Evolutionary conservation across 345 rosid genomes (phyloP), one percentile per base, ranked within the genome.

Genomic region (Alliaria petiolata): DNA sequence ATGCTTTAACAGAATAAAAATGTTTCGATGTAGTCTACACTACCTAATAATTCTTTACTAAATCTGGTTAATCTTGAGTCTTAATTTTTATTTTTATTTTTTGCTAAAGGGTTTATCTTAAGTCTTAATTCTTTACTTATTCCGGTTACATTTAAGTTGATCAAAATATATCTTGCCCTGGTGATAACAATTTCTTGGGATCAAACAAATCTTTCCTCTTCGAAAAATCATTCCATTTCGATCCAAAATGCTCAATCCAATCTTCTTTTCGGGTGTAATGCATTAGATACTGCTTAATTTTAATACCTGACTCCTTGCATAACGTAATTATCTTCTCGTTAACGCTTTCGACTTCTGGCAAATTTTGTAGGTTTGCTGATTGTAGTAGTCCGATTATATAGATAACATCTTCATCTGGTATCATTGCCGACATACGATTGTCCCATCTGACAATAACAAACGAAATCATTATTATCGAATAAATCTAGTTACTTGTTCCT

Each of bases 81-180:
- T 45, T 31, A 26, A 3, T 54, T 8, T 26, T 26, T 26, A 26
- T 3, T n/a, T n/a, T n/a, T n/a, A n/a, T n/a, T n/a, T n/a, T n/a
- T n/a, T n/a, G n/a, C n/a, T n/a, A n/a, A n/a, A n/a, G n/a, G 39
- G 12, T 40, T 40, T 1, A 13, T 14, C 16, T 40, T 13, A 40
- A 40, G 15, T 45, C 12, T 45, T 31, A 26, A 3, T 53, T 55
- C 8, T 28, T 56, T 16, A 35, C 13, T 34, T 9, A 16, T 55
- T 34, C 28, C 13, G 28, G n/a, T 34, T 56, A 56, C 44, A 56
- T 34, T 30, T 11, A 10, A 35, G 13, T 40, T 3, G 14, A 51
- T 72, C 42, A 75, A 84, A 93, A 93, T 69, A 91, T 89, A 51
- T 70, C 78, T 45, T 93, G 98, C 20, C 98, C 98, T 0, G 98